Conservation (phyloP, 345 rosid genomes). For the Jatropha curcas region DNA sequence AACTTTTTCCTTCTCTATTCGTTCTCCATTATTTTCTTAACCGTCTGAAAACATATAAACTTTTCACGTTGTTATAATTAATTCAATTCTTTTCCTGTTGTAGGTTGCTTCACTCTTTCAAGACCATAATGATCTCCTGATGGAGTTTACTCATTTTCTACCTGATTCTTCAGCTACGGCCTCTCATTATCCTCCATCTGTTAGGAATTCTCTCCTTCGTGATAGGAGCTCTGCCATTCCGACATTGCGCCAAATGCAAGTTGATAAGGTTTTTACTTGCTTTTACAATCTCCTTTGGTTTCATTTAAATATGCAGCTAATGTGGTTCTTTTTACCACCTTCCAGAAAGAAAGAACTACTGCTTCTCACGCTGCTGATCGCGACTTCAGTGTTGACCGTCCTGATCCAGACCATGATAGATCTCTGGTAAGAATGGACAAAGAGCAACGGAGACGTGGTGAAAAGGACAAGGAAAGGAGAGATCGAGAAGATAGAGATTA, state of each 20-base stretch:
- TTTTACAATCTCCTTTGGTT: constrained; percentile 6
- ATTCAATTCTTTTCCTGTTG: constrained; percentile 17
- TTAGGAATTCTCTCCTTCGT: constrained; percentile 52
- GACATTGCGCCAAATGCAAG: constrained; percentile 46
- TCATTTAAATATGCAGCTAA: constrained; percentile 26
- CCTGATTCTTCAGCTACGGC: constrained; percentile 80
- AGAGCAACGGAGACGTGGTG: constrained; percentile 70
- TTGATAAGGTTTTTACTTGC: constrained; percentile 62
- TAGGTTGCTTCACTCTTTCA: constrained; percentile 87
- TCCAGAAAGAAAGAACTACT: constrained; percentile 69
- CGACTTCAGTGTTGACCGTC: constrained; percentile 56
- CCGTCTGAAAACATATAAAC: constrained; percentile 1
- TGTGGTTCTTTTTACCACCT: constrained; percentile 28
- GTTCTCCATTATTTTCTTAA: neutral
- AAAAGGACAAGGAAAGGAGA: constrained; percentile 67
- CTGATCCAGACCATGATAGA: constrained; percentile 60
- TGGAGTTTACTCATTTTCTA: constrained; percentile 86
- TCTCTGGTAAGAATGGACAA: constrained; percentile 51
- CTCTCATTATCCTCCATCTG: constrained; percentile 47
- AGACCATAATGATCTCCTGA: constrained; percentile 85
- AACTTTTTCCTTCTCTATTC: constrained; percentile 9
- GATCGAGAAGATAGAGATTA: constrained; percentile 56
- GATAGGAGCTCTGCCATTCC: constrained; percentile 70
- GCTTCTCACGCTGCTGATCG: constrained; percentile 52
- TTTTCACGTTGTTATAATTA: constrained; percentile 5